phyloP scores from a whole-genome alignment of 345 rosid genomes.

The Brassica napus region DNA sequence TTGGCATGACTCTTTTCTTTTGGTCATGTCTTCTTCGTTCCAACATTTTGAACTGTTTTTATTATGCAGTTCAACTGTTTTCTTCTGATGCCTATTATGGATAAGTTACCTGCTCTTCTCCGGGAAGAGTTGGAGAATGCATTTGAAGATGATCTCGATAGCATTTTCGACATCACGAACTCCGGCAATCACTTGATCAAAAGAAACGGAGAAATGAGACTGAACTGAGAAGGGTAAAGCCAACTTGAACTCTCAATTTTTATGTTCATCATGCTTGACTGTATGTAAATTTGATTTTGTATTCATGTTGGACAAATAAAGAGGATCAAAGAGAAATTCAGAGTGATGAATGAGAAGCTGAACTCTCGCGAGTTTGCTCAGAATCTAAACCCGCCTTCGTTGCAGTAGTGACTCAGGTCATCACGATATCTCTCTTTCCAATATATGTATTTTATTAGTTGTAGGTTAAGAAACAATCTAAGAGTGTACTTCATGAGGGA shows the following conservation, averaged over 20 bases:
- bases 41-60: not conserved
- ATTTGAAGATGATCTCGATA: conserved; percentile 75
- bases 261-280: not conserved
- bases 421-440: not conserved
- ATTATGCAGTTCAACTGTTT: conserved; percentile 88
- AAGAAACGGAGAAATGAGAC: conserved; percentile 71
- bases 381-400: conserved; percentile 37
- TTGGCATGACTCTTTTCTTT: too few relatives aligned
- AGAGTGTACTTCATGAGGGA: conserved; percentile 6
- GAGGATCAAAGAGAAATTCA: conserved; percentile 84
- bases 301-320: conserved; percentile 57
- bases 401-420: conserved; percentile 24
- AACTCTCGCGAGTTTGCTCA: conserved; percentile 46
- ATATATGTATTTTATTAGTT: not conserved
- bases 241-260: conserved; percentile 20
- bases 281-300: not conserved
- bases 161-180: conserved; percentile 78
- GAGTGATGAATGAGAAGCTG: conserved; percentile 68
- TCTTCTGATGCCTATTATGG: conserved; percentile 89
- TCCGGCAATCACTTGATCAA: conserved; percentile 67
- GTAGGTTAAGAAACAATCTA: not conserved
- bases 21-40: too few relatives aligned
- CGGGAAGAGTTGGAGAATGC: conserved; percentile 91
- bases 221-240: conserved; percentile 72
- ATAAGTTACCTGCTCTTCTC: conserved; percentile 87